Percentiles rank a stretch among this genome's conserved stretches.
phyloP scores from a whole-genome alignment of 2,329 filamentous ascomycete species.

The Sodiomyces alkalinus region DNA sequence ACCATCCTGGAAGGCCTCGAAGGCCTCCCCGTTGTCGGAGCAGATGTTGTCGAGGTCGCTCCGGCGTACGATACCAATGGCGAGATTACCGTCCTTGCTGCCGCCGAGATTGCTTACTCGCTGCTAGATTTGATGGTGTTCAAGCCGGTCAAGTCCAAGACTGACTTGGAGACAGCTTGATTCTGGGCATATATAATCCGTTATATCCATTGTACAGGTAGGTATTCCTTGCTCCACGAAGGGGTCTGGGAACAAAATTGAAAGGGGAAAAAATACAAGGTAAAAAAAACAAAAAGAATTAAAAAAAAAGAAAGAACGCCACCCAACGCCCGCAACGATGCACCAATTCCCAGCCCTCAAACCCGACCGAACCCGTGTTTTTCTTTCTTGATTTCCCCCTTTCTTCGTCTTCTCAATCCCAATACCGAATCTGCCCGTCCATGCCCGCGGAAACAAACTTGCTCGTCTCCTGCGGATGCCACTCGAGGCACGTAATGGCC shows the following conservation, averaged over 20 bases:
- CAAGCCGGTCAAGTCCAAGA: constrained; percentile 13
- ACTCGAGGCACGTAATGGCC: constrained; percentile 73
- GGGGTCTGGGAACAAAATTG: no score
- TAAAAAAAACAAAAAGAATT: no score
- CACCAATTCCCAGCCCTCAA: not conserved
- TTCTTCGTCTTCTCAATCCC: no score
- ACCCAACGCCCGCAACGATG: constrained; percentile 6
- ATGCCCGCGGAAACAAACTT: constrained; percentile 85
- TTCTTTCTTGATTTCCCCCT: no score
- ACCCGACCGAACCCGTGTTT: no score
- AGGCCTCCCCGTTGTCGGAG: constrained; percentile 57
- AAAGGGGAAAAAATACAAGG: no score
- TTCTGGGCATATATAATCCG: no score
- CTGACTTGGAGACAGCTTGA: no score
- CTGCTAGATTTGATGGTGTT: constrained; percentile 51
- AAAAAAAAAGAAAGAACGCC: constrained; percentile 3
- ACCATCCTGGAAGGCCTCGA: constrained; percentile 58
- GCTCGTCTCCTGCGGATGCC: constrained; percentile 95
- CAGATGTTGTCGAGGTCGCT: constrained; percentile 67
- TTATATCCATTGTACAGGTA: no score
- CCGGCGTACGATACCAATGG: constrained; percentile 61
- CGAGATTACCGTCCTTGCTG: constrained; percentile 59
- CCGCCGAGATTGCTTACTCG: constrained; percentile 59
- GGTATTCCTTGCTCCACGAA: no score
- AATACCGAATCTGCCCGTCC: constrained; percentile 80